phyloP scores from a whole-genome alignment of 2,329 filamentous ascomycete genomes.

The Aspergillus sp. region DNA sequence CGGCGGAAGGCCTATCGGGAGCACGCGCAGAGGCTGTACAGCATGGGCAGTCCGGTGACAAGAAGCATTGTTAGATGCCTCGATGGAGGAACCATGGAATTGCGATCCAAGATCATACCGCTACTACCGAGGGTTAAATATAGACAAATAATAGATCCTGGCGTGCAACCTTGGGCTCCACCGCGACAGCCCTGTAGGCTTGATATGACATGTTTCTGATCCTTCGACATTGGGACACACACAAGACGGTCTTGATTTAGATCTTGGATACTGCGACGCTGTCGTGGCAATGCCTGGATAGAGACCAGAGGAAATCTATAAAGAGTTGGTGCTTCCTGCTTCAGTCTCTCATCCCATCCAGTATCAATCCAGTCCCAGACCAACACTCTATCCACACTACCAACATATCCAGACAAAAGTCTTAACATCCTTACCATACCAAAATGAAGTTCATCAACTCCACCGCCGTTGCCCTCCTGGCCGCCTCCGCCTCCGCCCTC shows the following conservation, averaged over 20 bases:
- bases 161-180: background rate
- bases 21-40: no score
- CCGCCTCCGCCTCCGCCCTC: background rate
- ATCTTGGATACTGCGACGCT: background rate
- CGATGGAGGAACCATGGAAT: no score
- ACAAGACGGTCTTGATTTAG: background rate
- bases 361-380: background rate
- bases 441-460: constrained; percentile 3
- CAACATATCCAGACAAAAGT: background rate
- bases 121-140: background rate
- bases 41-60: no score
- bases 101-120: background rate
- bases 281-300: background rate
- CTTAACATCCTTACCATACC: background rate
- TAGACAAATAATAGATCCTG: background rate
- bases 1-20: background rate
- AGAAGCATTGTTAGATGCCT: no score
- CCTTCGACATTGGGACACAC: background rate
- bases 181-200: background rate
- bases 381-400: background rate
- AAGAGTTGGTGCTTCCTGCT: background rate
- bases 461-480: constrained; percentile 1
- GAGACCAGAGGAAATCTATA: background rate
- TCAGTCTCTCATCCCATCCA: background rate
- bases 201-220: background rate